phyloP scores from a whole-genome alignment of 2,329 filamentous ascomycete species.

The Aspergillus ibericus region DNA sequence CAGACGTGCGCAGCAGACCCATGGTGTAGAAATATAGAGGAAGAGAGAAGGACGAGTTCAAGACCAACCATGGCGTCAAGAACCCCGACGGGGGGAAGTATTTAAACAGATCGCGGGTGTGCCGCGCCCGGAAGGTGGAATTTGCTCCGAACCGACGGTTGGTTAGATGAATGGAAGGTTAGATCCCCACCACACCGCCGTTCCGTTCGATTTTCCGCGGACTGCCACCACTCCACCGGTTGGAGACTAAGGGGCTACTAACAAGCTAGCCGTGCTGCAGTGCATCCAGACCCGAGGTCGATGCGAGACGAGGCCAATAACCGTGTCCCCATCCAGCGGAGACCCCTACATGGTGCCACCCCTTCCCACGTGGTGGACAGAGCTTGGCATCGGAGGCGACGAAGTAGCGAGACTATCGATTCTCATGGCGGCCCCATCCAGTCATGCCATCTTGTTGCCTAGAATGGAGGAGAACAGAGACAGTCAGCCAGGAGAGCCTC shows the following conservation, averaged over 20 bases:
- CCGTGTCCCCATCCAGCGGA: background rate
- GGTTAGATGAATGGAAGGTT: background rate
- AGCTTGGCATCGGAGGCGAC: background rate
- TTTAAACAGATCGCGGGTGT: background rate
- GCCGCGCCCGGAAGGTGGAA: background rate
- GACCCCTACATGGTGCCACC: background rate
- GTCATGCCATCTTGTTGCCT: background rate
- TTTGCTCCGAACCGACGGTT: background rate
- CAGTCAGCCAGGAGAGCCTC: too few species aligned
- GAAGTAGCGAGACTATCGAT: background rate
- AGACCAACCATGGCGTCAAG: background rate
- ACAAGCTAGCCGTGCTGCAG: too few species aligned
- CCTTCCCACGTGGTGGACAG: background rate
- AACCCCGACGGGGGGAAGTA: background rate
- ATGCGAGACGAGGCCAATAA: background rate
- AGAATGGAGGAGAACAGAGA: background rate
- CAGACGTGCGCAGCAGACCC: slow-evolving; percentile 9
- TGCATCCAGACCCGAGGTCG: background rate
- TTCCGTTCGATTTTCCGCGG: background rate
- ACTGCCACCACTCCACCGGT: background rate
- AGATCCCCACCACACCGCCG: background rate
- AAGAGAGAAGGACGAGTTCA: background rate
- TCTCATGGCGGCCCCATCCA: background rate
- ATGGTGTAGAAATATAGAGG: slow-evolving; percentile 1
- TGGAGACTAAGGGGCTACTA: background rate